Evolutionary conservation across 1,284 basidiomycete species (phyloP), one percentile per base, ranked within the genome.

Genomic region (Mixia osmundae): DNA sequence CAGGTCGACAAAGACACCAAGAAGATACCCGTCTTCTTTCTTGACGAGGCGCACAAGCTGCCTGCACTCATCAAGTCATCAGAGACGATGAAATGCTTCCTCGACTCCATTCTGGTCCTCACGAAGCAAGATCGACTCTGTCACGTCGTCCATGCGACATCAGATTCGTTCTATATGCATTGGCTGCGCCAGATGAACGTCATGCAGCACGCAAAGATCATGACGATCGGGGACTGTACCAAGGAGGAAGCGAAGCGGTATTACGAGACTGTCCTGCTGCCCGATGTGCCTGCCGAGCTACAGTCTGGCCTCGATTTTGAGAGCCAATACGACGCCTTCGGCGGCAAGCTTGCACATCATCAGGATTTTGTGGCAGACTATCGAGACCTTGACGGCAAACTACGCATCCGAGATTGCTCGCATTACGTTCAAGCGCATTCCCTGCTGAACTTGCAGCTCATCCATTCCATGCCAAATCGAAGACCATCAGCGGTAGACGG

Each of bases 91-190:
- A 79, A 77, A 51, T 72, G 69, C 44, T 57, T 80, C 6, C 62
- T 80, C 21, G 77, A 79, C 48, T 72, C 74, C 5, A 74, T 78
- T 66, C 66, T 79, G 14, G 77, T 79, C 11, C 58, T 80, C 33
- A 77, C 76, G 24, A 80, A 79, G 57, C 76, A 80, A 54, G 72
- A 40, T 37, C 62, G 73, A 11, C 54, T 80, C 10, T 76, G 74
- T 46, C 76, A 79, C 48, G 72, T 78, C 47, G 68, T 80, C 33
- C 76, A 79, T 44, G 73, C 76, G 2, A 77, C 77, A 2, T 75
- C 70, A 48, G 76, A 80, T 44, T 70, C 76, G 0, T 78, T 79
- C 56, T 79, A 77, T 52, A 21, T 79, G 72, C 72, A 61, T 3
- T 46, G 42, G 43, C 33, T 48, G 9, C 30, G 43, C 18, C 38